phyloP scores from a whole-genome alignment of 23 red algal genomes.

The Agarophyton chilense region DNA sequence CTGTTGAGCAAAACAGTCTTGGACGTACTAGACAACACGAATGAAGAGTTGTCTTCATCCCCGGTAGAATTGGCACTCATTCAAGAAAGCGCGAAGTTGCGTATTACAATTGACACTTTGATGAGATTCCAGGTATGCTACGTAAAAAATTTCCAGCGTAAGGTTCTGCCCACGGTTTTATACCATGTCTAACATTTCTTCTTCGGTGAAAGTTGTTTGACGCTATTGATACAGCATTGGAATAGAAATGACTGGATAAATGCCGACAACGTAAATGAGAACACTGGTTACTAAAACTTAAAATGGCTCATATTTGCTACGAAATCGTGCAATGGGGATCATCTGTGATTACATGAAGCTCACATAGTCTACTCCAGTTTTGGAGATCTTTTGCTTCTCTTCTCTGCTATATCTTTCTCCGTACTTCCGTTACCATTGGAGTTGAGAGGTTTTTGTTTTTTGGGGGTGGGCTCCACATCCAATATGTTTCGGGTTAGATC shows the following conservation, averaged over 20 bases:
- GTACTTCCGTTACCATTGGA: not conserved
- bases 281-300: not conserved
- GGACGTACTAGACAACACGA: constrained; percentile 16
- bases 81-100: constrained; percentile 51
- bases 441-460: not conserved
- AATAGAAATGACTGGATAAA: not conserved
- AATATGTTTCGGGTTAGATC: constrained; percentile 1
- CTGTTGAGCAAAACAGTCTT: constrained; percentile 44
- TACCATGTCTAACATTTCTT: not conserved
- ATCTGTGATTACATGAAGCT: not conserved
- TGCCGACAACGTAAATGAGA: not conserved
- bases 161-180: no score
- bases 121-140: constrained; percentile 63
- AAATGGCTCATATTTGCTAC: no score
- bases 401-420: not conserved
- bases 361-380: not conserved
- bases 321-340: no score
- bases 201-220: constrained; percentile 1
- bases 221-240: not conserved
- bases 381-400: not conserved
- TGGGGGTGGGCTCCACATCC: constrained; percentile 13
- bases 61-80: constrained; percentile 19
- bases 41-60: constrained; percentile 17
- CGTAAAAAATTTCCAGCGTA: not conserved
- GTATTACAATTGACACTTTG: constrained; percentile 45